Base-by-base conservation (phyloP, 73 alveolate species). In the Blepharisma stoltei region DNA sequence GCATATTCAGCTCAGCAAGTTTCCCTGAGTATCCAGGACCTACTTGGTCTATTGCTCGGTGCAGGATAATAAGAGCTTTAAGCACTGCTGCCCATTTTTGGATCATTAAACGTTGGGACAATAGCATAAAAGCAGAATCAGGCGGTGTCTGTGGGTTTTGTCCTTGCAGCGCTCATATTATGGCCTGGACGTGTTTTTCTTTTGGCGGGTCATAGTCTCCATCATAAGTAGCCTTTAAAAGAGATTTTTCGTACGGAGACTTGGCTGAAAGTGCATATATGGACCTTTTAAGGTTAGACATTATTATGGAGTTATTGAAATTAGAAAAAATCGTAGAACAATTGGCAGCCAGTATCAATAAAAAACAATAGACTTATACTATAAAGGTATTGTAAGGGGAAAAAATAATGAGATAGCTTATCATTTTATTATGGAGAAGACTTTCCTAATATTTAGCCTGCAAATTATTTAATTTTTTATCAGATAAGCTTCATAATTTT, bases 121-220 rank as follows among this genome's bases (percentile, higher is more conserved):
- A 1, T 5, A 60, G 46, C 46, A 14, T 60, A 23, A 69, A 43
- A 43, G 79, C 71, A 18, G 11, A 1, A 43, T 69, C 79, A 14
- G 79, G 55, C 0, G 75, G 21, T 1, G n/a, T 11, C 65, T 44
- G 23, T 11, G 23, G 54, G 11, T 18, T 9, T 43, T 38, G 11
- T 2, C 79, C 79, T 69, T 69, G 79, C 11, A 69, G 79, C 1
- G 79, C 11, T 20, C 65, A 69, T 9, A 69, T 11, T 7, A 69
- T 53, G 2, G 79, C 5, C 43, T 69, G 79, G 32, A 69, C 79
- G 27, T 69, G 79, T 25, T 69, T 69, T 69, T 69, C 79, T 46
- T 69, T 69, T 44, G 79, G 79, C 0, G 65, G 65, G 65, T 69
- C 79, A 18, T 18, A 38, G 38, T 69, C 79, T 14, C 65, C 65